Evolutionary conservation across 2,329 filamentous ascomycete species (phyloP), one percentile per base, ranked within the genome.

Genomic region (Sporothrix luriei): DNA sequence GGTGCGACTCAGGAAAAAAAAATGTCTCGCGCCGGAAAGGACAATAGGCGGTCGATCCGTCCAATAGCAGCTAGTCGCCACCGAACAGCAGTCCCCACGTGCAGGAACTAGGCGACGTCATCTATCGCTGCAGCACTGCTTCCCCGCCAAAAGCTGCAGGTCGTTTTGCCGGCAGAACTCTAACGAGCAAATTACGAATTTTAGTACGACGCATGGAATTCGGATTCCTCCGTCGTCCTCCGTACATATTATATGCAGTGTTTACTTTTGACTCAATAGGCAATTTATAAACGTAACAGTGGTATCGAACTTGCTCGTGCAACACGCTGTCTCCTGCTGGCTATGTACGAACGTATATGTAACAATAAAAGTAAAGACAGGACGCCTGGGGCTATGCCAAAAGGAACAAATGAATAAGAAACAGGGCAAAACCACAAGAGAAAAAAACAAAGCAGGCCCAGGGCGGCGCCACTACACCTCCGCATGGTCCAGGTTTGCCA

Each of bases 401-500:
- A 49, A 49, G 65, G 40, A 54, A 55, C 29, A 43, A 52, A 46
- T 54, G 16, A 51, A 68, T 21, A 38, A 11, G 24, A 24, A 68
- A 24, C 6, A 33, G 19, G 49, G 48, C 7, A 49, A 48, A 57
- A 24, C n/a, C n/a, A 24, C 16, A 26, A 11, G 38, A 19, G 3
- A 24, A 70, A 49, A 16, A 6, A 10, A 55, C 9, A n/a, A 24
- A 43, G 4, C 7, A 33, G 6, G 33, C 33, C 0, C 4, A 14
- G 46, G 5, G 38, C 46, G n/a, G 54, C 16, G 14, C n/a, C 14
- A 57, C 55, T 64, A 72, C n/a, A 64, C 51, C 51, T 72, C 72
- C 1, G 57, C 68, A 10, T 49, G 65, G 9, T 88, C 86, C 70
- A 88, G 76, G 68, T 82, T 84, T 67, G 84, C 80, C 72, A 90